These are phyloP conservation scores for Mucor racemosus DNA, from an alignment of 371 early-diverging fungal species.

Conservation along the genomic window DNA sequence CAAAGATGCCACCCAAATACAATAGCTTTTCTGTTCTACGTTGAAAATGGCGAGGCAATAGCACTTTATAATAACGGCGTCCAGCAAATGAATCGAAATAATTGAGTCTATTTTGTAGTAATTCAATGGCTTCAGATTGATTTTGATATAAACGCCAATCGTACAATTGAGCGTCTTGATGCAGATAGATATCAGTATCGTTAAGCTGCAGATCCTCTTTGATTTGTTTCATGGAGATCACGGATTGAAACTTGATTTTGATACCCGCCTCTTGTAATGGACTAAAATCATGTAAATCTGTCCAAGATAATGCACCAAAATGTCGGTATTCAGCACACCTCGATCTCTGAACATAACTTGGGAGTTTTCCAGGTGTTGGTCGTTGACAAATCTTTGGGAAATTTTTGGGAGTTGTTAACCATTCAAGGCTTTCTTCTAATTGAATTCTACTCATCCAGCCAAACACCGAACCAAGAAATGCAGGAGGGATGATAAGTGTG, in stretches of 20 bases:
- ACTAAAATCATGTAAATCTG: slow-evolving; percentile 37
- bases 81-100: slow-evolving; percentile 47
- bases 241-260: slow-evolving; percentile 26
- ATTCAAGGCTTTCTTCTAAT: slow-evolving; percentile 28
- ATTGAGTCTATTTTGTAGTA: slow-evolving; percentile 27
- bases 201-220: slow-evolving; percentile 29
- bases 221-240: slow-evolving; percentile 28
- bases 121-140: slow-evolving; percentile 13
- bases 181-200: slow-evolving; percentile 34
- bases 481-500: slow-evolving; percentile 63
- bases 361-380: slow-evolving; percentile 23
- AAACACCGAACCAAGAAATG: slow-evolving; percentile 45
- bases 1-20: slow-evolving; percentile 48
- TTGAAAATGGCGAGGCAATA: slow-evolving; percentile 31
- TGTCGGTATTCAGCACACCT: slow-evolving; percentile 37
- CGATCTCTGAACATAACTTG: slow-evolving; percentile 26
- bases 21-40: slow-evolving; percentile 33
- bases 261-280: slow-evolving; percentile 16
- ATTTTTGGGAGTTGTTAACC: slow-evolving; percentile 40
- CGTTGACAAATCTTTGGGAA: slow-evolving; percentile 31
- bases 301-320: slow-evolving; percentile 43
- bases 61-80: slow-evolving; percentile 38
- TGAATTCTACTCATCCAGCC: slow-evolving; percentile 40
- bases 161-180: slow-evolving; percentile 44
- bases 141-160: slow-evolving; percentile 55